Evolutionary conservation across 352 stramenopile species (phyloP), one percentile per base, ranked within the genome.

Genomic region (Achlya hypogyna): DNA sequence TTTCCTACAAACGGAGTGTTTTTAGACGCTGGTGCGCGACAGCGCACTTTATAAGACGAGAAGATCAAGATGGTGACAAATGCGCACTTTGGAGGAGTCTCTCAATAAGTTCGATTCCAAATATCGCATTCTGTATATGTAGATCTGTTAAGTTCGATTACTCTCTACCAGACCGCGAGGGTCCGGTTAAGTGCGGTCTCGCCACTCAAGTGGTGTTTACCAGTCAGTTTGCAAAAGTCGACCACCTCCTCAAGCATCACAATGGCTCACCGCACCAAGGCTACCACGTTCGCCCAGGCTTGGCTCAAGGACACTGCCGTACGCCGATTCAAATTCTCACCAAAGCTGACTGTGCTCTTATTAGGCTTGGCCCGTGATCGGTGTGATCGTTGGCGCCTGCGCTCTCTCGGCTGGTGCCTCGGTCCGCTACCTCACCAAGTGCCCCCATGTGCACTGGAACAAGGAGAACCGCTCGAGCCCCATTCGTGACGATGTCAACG

Each of bases 281-380:
- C 60, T 28, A 67, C 60, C 14, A 67, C 60, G 51, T 67, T 67
- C 51, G 60, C 60, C 60, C 60, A 67, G 49, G 60, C 60, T 28
- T 67, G 60, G 60, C 42, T 67, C 40, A 29, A 27, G 16, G 60
- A 67, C 42, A 67, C 60, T 18, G 60, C 60, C 18, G 60, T 65
- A 65, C 59, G 59, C 34, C 28, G 35, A 22, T 64, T 14, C 35
- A 14, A 40, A 23, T 10, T 45, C 53, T 47, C 9, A 62, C 27
- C 16, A 51, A n/a, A n/a, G n/a, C n/a, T n/a, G n/a, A n/a, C n/a
- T n/a, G n/a, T n/a, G n/a, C n/a, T 16, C 5, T 45, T n/a, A 32
- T 10, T 65, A 65, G 59, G 59, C 60, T 20, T 67, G 49, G 28
- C 60, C 60, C 12, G 49, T 67, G 32, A 67, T 67, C 47, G 60